Evolutionary conservation across 192 early-diverging fungal genomes (phyloP).

Genomic region (Mortierella hygrophila): DNA sequence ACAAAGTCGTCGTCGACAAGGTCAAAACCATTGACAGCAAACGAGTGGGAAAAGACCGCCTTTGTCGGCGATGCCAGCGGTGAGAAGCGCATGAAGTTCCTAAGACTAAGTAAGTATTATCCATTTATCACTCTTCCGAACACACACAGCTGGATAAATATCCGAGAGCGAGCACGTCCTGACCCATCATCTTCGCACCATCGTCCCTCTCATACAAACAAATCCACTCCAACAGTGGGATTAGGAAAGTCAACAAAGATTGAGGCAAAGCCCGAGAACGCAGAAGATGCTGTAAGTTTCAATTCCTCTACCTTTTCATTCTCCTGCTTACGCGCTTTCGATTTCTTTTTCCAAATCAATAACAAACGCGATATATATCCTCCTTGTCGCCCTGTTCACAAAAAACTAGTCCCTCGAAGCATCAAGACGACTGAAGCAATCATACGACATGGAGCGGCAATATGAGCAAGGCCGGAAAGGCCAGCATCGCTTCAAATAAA

Average conservation of each 20-base stretch:
- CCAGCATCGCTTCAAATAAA: constrained; percentile 25
- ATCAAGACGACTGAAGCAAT: constrained; percentile 17
- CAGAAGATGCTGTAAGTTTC: constrained; percentile 31
- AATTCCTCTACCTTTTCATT: neutral
- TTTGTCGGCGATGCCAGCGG: constrained; percentile 36
- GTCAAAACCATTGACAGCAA: constrained; percentile 18
- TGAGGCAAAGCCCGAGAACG: constrained; percentile 23
- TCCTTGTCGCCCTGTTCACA: no score
- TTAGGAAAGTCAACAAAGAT: constrained; percentile 35
- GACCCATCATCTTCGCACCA: neutral
- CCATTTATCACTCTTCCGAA: neutral
- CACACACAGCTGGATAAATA: no score
- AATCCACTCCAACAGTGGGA: constrained; percentile 14
- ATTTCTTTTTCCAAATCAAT: neutral
- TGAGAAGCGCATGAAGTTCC: constrained; percentile 30
- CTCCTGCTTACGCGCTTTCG: neutral
- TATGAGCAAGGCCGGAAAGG: constrained; percentile 27
- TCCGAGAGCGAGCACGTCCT: neutral
- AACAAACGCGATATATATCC: neutral
- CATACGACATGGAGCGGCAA: constrained; percentile 27
- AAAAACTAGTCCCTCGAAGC: constrained; percentile 27
- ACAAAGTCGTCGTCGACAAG: neutral
- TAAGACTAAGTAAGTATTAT: constrained; percentile 28
- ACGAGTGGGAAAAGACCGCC: constrained; percentile 43
- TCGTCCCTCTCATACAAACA: neutral